Conservation (phyloP, 208 protist genomes). For the Porcisia hertigi region DNA sequence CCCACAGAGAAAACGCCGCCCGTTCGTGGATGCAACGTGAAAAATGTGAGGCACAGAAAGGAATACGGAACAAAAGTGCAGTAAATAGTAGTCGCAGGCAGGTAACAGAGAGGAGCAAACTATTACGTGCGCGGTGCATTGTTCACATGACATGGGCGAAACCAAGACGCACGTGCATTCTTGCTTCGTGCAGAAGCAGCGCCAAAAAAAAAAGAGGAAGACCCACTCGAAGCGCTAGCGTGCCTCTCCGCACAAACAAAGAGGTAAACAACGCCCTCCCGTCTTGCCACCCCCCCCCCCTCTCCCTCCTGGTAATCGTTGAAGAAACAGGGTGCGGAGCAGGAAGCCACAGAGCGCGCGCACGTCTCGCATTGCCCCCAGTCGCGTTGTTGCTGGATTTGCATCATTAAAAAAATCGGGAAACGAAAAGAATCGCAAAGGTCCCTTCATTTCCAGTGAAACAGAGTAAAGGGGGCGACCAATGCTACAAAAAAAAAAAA, state of each 20-base stretch:
- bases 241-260: neutral
- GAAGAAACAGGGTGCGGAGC: neutral
- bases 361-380: neutral
- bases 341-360: neutral
- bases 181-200: neutral
- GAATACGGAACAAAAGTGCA: neutral
- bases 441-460: neutral
- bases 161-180: neutral
- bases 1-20: neutral
- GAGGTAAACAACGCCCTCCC: neutral
- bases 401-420: neutral
- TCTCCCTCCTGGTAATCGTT: neutral
- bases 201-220: too few species aligned
- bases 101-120: neutral
- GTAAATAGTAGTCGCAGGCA: neutral
- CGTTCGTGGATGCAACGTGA: neutral
- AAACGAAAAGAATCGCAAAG: neutral
- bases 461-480: neutral
- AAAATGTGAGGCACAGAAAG: neutral
- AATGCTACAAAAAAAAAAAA: constrained; percentile 15
- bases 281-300: neutral
- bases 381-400: neutral
- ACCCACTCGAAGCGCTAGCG: neutral
- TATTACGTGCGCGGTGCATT: neutral
- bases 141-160: neutral